A percentile compares a stretch with the other conserved stretches of the same genome.
These are phyloP conservation scores for Striga hermonthica DNA, from an alignment of 305 asterid genomes.

Conservation along the genomic window DNA sequence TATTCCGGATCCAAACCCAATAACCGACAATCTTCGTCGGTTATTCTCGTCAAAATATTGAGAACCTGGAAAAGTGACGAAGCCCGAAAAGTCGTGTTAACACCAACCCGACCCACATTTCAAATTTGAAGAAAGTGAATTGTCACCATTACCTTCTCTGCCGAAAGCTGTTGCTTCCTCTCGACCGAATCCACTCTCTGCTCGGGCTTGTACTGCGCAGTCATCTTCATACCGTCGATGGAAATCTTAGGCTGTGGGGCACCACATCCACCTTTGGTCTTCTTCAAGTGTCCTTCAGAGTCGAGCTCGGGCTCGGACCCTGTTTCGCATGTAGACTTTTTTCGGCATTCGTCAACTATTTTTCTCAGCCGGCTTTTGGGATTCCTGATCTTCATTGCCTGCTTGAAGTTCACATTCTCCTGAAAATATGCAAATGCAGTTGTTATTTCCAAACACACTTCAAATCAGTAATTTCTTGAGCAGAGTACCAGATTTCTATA, in stretches of 20 bases:
- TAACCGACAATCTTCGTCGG: constrained; percentile 77
- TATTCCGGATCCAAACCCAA: constrained; percentile 84
- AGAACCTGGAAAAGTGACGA: constrained; percentile 60
- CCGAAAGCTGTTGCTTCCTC: constrained; percentile 77
- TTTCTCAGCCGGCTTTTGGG: constrained; percentile 77
- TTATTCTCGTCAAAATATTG: constrained; percentile 77
- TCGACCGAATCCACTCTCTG: constrained; percentile 90
- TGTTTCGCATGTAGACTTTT: constrained; percentile 82
- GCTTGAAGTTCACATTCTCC: constrained; percentile 85
- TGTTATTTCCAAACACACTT: too few species aligned
- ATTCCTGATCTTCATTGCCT: constrained; percentile 69
- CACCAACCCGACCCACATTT: constrained; percentile 12
- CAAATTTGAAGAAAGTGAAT: background rate
- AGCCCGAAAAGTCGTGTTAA: constrained; percentile 8
- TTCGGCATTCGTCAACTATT: constrained; percentile 85
- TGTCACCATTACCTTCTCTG: constrained; percentile 64
- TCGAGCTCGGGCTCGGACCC: constrained; percentile 63
- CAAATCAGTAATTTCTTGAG: too few species aligned
- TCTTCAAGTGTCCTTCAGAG: constrained; percentile 60
- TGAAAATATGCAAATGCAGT: constrained; percentile 25
- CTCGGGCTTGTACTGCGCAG: constrained; percentile 71
- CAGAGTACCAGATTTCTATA: too few species aligned
- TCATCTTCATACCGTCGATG: constrained; percentile 97
- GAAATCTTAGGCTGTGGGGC: constrained; percentile 87
- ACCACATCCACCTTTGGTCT: constrained; percentile 88